Evolutionary conservation across 2,329 filamentous ascomycete genomes (phyloP), one percentile per base, ranked within the genome.

Genomic region (Metarhizium guizhouense): DNA sequence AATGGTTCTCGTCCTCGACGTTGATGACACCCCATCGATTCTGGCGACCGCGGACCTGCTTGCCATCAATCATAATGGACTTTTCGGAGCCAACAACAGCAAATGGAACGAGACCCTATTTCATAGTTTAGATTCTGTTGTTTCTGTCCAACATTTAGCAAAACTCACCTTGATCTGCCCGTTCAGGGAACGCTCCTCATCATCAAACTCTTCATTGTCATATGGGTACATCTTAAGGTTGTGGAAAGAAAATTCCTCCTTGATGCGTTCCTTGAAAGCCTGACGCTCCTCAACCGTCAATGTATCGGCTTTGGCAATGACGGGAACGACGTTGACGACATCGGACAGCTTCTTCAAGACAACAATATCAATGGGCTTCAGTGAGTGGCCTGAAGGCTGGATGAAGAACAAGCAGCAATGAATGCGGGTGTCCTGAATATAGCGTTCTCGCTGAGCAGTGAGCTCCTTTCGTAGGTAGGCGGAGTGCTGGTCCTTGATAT

Each of bases 191-290:
- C 90, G 87, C 79, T 99, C 94, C 80, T 99, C 94, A 62, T 94
- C 88, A 70, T 99, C 94, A 65, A 97, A 87, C 81, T 99, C 94
- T 67, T 99, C 94, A 71, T 96, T 97, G 74, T 99, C 94, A 74
- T 99, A 99, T 58, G 94, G 94, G 81, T 95, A 99, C 94, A 99
- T 99, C 82, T 96, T 93, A 69, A 99, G 84, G 82, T 97, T 97
- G 84, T 99, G 94, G 87, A 99, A 99, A 57, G 89, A 80, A 73
- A 99, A 99, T 75, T 99, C 94, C 81, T 97, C 94, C 88, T 96
- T 96, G 81, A 99, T 99, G 73, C 88, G 85, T 79, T 96, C 90
- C 85, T 99, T 99, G 85, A 99, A 99, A 52, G 87, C 89, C 71
- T 85, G 85, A 65, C 94, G 87, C 83, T 99, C 94, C 75, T 99